Conservation (phyloP, 495 filamentous ascomycete species). For the Hyaloscypha variabilis region DNA sequence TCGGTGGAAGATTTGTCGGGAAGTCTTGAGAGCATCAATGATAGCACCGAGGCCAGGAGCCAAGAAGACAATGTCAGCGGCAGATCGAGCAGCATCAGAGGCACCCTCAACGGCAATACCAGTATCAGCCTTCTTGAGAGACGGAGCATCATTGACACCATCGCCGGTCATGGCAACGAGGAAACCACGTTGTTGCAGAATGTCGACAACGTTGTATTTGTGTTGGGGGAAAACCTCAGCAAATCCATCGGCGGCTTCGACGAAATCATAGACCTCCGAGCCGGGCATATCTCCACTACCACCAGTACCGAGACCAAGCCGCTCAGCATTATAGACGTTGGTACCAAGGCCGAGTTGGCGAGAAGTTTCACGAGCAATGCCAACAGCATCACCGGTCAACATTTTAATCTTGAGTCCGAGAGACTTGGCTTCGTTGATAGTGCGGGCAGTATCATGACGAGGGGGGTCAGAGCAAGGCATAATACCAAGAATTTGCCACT, state of each 20-base stretch:
- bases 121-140: conserved; percentile 93
- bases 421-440: conserved; percentile 84
- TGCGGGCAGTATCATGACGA: conserved; percentile 87
- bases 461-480: conserved; percentile 93
- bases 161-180: conserved; percentile 98
- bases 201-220: conserved; percentile 97
- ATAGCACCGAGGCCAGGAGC: conserved; percentile 90
- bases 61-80: conserved; percentile 92
- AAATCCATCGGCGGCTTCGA: conserved; percentile 93
- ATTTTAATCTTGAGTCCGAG: conserved; percentile 93
- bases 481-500: conserved; percentile 92
- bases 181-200: conserved; percentile 95
- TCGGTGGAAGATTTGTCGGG: conserved; percentile 93
- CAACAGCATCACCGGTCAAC: conserved; percentile 94
- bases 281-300: conserved; percentile 90
- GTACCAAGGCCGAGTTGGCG: conserved; percentile 89
- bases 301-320: conserved; percentile 64
- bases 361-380: conserved; percentile 89
- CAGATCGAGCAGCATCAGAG: conserved; percentile 89
- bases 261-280: conserved; percentile 91
- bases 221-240: conserved; percentile 97
- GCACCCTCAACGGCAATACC: conserved; percentile 94
- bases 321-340: conserved; percentile 92
- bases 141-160: conserved; percentile 96
- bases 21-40: conserved; percentile 91